Evolutionary conservation across 371 early-diverging fungal species (phyloP), one percentile per base, ranked within the genome.

Genomic region (Capillidium heterosporum): DNA sequence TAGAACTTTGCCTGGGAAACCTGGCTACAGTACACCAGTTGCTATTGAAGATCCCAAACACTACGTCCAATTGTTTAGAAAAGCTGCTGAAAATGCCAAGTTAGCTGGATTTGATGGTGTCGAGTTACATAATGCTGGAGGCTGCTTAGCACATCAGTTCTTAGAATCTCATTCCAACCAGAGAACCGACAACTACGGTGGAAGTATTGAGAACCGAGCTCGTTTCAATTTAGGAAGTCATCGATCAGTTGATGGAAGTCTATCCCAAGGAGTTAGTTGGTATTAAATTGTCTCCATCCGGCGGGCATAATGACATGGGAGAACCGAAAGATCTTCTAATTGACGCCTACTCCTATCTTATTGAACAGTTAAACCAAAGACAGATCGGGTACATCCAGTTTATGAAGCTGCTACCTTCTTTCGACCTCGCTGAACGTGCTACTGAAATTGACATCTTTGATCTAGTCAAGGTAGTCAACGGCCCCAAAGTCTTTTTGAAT

Each of bases 241-340:
- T 71, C 28, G 52, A 67, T 8, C 70, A 89, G 39, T 88, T 84
- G 59, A 71, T 89, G 55, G 80, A 92, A 32, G 55, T 92, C 1
- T 89, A 86, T 7, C 73, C 76, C 26, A 69, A 78, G 0, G 92
- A 93, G 49, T 75, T 74, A 63, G 73, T 78, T 10, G 78, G 70
- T 28, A 69, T 65, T 10, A 60, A 67, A n/a, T 68, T 69, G 26
- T 69, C 29, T 32, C 57, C 57, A 19, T 84, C 84, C 83, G 74
- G 69, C 26, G 55, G 74, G 1, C 72, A 82, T 27, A 84, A 91
- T 39, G 72, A 81, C 3, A 66, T 81, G 2, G 63, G 67, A 27
- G 67, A 85, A 48, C 10, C 48, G 4, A 48, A 21, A 10, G 26
- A 48, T 26, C 27, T 26, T 26, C 7, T 48, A 19, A 3, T 27